Base-by-base conservation (phyloP, 2,329 filamentous ascomycete genomes). In the Sclerotinia borealis region DNA sequence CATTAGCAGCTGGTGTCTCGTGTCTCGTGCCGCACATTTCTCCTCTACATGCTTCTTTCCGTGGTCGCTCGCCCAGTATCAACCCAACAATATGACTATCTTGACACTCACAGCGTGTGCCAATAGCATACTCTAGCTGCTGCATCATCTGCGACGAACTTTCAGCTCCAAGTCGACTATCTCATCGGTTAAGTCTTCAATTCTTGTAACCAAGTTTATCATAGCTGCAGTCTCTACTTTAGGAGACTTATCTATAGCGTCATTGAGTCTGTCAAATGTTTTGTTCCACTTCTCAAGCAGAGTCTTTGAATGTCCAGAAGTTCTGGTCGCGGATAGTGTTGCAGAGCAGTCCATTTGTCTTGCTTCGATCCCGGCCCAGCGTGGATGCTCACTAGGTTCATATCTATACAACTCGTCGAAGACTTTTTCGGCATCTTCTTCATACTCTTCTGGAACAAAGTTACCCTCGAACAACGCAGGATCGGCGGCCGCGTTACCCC, bases 121-220 rank as follows among this genome's bases (percentile, higher is more conserved):
- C 0, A 2, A 22, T 2, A n/a, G 19, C 2, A n/a, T 3, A 15
- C 7, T 7, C 10, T 4, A 5, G 7, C 0, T 6, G 3, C 19
- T 15, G 2, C 25, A 29, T 61, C 36, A 54, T 45, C 59, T 61
- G 29, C 29, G 59, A 25, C 36, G 47, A 31, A 37, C 27, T 27
- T 9, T 36, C 9, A 27, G 47, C 31, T 61, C 37, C 0, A 11
- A 4, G 7, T 54, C 59, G 4, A 52, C 27, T 43, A 61, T 47
- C 19, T 45, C 27, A 29, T 61, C 29, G 1, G 36, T 41, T 3
- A 15, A 22, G 3, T 3, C 6, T 15, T 36, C 37, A 10, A 61
- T 4, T 5, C 1, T 29, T 5, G 27, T 13, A 29, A 50, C 10
- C 25, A 59, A n/a, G 2, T 4, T 17, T 31, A 4, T 25, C 7